A percentile compares a stretch with the other conserved stretches of the same genome.
Conservation (phyloP, 2,329 filamentous ascomycete species). For the Aspergillus costaricaensis region DNA sequence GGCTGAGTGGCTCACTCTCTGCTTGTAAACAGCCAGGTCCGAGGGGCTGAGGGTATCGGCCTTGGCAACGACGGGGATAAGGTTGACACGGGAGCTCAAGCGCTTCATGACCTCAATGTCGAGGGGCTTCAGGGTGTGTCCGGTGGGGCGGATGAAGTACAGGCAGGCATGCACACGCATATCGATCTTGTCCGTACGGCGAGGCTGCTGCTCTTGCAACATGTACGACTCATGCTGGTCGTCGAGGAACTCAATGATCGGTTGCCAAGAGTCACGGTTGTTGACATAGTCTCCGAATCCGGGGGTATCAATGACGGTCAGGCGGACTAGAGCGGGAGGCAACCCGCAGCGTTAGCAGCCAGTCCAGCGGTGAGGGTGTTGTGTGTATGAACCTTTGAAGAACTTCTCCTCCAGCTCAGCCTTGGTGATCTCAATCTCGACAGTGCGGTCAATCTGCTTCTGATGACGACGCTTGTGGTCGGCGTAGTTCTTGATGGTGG, state of each 20-base stretch:
- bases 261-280: conserved; percentile 99
- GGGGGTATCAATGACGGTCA: conserved; percentile 98
- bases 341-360: conserved; percentile 20
- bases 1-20: conserved; percentile 65
- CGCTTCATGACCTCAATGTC: conserved; percentile 99
- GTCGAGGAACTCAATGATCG: conserved; percentile 99
- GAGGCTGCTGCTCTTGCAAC: conserved; percentile 99
- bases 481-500: conserved; percentile 99
- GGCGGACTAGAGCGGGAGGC: conserved; percentile 66
- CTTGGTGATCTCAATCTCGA: conserved; percentile 99
- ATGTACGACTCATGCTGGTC: conserved; percentile 99
- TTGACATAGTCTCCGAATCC: conserved; percentile 99
- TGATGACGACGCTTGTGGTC: conserved; percentile 99
- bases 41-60: conserved; percentile 93
- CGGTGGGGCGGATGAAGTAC: conserved; percentile 98
- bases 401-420: conserved; percentile 99
- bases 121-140: conserved; percentile 96
- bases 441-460: conserved; percentile 99
- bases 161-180: conserved; percentile 97
- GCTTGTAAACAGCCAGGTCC: conserved; percentile 92
- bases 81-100: conserved; percentile 93
- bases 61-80: conserved; percentile 98
- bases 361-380: not conserved
- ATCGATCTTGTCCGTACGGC: conserved; percentile 97
- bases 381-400: conserved; percentile 79